These are phyloP conservation scores for Pochonia chlamydosporia DNA, from an alignment of 2,329 filamentous ascomycete genomes.

Conservation along the genomic window DNA sequence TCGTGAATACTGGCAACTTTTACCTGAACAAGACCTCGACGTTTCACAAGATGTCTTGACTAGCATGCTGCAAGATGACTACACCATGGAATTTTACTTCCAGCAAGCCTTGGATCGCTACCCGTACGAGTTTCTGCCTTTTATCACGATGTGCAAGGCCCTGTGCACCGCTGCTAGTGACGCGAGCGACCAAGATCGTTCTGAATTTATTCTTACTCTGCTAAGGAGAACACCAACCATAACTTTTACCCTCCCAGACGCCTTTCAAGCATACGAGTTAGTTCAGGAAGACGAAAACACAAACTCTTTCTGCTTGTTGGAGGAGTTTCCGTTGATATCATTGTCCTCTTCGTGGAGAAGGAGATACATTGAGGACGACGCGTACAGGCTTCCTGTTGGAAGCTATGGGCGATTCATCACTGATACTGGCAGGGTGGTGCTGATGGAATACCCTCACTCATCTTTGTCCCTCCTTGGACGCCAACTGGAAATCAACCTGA, in stretches of 20 bases:
- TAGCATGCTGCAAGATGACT: constrained; percentile 29
- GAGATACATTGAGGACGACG: constrained; percentile 38
- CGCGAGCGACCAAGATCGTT: constrained; percentile 22
- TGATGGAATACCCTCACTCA: constrained; percentile 75
- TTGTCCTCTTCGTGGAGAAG: constrained; percentile 39
- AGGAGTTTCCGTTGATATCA: constrained; percentile 58
- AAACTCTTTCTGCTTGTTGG: constrained; percentile 66
- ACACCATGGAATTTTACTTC: constrained; percentile 54
- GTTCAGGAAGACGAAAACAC: constrained; percentile 81
- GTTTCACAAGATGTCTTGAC: constrained; percentile 27
- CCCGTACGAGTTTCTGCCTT: constrained; percentile 78
- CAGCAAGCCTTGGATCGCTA: constrained; percentile 69
- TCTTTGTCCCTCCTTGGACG: constrained; percentile 74
- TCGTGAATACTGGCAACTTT: constrained; percentile 48
- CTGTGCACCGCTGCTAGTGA: constrained; percentile 39
- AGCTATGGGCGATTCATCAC: constrained; percentile 68
- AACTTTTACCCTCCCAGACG: constrained; percentile 67
- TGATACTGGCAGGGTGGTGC: constrained; percentile 68
- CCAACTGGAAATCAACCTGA: constrained; percentile 62
- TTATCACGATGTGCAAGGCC: constrained; percentile 65
- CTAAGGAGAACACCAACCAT: constrained; percentile 67
- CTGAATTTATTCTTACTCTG: constrained; percentile 53
- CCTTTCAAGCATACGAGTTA: constrained; percentile 70
- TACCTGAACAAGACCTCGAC: constrained; percentile 24
- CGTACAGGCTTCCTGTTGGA: constrained; percentile 59